A percentile compares a stretch with the other conserved stretches of the same genome.
Evolutionary conservation across 2,329 filamentous ascomycete genomes (phyloP).

Genomic region (Clarireedia hainanense): DNA sequence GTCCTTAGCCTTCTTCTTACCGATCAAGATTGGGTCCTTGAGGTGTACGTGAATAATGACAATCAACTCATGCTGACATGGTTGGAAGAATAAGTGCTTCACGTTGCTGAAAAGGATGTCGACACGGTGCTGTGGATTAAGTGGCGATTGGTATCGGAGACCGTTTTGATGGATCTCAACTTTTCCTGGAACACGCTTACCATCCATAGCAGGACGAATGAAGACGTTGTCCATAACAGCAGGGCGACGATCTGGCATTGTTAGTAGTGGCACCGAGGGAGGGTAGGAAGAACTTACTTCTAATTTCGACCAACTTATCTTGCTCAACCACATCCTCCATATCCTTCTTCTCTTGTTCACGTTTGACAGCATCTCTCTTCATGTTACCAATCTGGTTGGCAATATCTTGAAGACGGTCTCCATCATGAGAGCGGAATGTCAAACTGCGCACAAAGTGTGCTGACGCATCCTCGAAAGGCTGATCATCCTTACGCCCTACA

Average conservation of each 20-base stretch:
- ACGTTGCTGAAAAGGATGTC: slow-evolving; percentile 98
- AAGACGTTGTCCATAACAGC: slow-evolving; percentile 89
- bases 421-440: slow-evolving; percentile 88
- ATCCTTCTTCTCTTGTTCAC: slow-evolving; percentile 98
- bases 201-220: slow-evolving; percentile 89
- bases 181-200: slow-evolving; percentile 91
- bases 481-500: slow-evolving; percentile 93
- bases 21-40: slow-evolving; percentile 95
- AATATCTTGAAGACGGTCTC: slow-evolving; percentile 82
- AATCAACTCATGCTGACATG: slow-evolving; percentile 90
- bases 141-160: slow-evolving; percentile 83
- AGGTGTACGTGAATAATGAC: slow-evolving; percentile 97
- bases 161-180: slow-evolving; percentile 98
- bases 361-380: slow-evolving; percentile 85
- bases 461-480: slow-evolving; percentile 92
- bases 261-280: slow-evolving; percentile 1
- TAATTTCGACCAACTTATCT: slow-evolving; percentile 90
- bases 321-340: slow-evolving; percentile 99
- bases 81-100: slow-evolving; percentile 97
- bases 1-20: slow-evolving; percentile 97
- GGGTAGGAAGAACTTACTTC: slow-evolving; percentile 52
- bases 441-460: slow-evolving; percentile 94
- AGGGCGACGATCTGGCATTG: slow-evolving; percentile 71
- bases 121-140: slow-evolving; percentile 74
- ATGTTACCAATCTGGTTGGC: slow-evolving; percentile 90